Percentiles rank a stretch among this genome's conserved stretches.
Conservation (phyloP, 225 moss, liverwort and hornwort genomes). For the Pleurozium schreberi region DNA sequence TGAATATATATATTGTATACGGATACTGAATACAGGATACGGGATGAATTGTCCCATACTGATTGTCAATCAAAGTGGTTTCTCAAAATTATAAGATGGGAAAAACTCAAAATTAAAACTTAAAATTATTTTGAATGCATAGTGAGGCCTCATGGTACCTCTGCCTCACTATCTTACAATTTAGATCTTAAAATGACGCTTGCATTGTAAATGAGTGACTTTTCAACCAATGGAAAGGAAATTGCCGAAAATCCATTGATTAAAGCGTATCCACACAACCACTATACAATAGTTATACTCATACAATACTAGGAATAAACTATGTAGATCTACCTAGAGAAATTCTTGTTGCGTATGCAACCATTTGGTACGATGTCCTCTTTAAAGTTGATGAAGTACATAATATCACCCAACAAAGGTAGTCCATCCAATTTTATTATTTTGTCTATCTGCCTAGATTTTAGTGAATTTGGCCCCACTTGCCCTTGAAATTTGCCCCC, state of each 20-base stretch:
- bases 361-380: background rate
- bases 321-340: background rate
- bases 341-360: accelerated
- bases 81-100: too few relatives aligned
- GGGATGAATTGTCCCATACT: too few relatives aligned
- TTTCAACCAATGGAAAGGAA: background rate
- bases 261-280: accelerated
- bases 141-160: too few relatives aligned
- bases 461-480: accelerated
- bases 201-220: background rate
- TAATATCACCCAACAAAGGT: accelerated
- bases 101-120: too few relatives aligned
- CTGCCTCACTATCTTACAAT: background rate
- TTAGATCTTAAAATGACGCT: background rate
- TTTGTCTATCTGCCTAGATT: accelerated
- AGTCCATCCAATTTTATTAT: too few relatives aligned
- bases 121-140: too few relatives aligned
- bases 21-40: too few relatives aligned
- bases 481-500: background rate
- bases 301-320: background rate
- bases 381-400: accelerated
- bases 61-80: too few relatives aligned
- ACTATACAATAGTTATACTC: background rate
- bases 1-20: too few relatives aligned
- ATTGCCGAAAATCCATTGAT: background rate